Evolutionary conservation across 805 yeast species (phyloP), one percentile per base, ranked within the genome.

Genomic region (Wickerhamomyces alni): DNA sequence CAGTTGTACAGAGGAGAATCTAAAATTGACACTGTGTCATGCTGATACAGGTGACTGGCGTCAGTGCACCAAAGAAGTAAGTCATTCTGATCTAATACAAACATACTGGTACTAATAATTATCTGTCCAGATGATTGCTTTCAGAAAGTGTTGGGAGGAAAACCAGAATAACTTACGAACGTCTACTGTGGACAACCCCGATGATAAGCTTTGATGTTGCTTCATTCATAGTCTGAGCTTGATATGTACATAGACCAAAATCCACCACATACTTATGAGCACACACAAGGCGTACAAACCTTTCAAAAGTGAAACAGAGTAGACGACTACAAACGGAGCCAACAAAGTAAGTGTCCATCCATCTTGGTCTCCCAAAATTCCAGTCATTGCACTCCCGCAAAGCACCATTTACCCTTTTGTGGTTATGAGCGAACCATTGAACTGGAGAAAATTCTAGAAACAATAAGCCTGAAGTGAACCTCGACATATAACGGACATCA

Each of bases 21-120:
- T 80, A 54, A 75, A 75, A 13, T 62, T 86, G 25, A 86, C 81
- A 38, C 60, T 85, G 26, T 86, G 95, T 49, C 88, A 82, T 54
- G 88, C 87, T 4, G 94, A 84, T 43, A 81, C 80, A 1, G 77
- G 77, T 22, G 94, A 86, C 55, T 86, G 95, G 95, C 63, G 94
- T 39, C 62, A 77, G 51, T 84, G 94, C 47, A 57, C 75, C 2
- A 62, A 64, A 16, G 93, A 85, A 55, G 82, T 80, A 51, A 42
- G 77, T 55, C 13, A 21, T 13, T 5, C 6, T 9, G 6, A 16
- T 5, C 25, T 15, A 22, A 17, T 8, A 19, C 15, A 12, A 4
- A 7, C 9, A 8, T 10, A 12, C 8, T 15, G 10, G 18, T 28
- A 32, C 43, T 43, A 36, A 42, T 41, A 29, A 4, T 4, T 15